These are phyloP conservation scores for Globisporangium mamillatum DNA, from an alignment of 352 stramenopile genomes.

Conservation along the genomic window DNA sequence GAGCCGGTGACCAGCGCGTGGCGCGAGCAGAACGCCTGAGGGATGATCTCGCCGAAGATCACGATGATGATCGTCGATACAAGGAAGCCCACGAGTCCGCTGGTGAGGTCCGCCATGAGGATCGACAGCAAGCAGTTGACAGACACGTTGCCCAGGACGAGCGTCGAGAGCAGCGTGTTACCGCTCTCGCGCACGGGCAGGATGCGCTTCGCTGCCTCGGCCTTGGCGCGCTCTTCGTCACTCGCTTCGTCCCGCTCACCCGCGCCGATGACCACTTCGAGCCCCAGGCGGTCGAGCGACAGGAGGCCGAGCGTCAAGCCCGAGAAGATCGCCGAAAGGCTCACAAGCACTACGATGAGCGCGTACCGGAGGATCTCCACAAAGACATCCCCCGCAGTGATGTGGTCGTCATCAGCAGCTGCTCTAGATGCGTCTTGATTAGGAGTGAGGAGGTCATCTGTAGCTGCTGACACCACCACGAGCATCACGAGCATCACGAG, in stretches of 20 bases:
- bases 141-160: constrained; percentile 96
- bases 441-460: not conserved
- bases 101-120: constrained; percentile 91
- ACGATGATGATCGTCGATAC: constrained; percentile 94
- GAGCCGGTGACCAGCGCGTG: constrained; percentile 85
- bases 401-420: not conserved
- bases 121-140: constrained; percentile 98
- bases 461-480: not conserved
- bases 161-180: constrained; percentile 96
- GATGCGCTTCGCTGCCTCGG: constrained; percentile 64
- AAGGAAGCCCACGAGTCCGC: constrained; percentile 91
- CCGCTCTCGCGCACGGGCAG: constrained; percentile 89
- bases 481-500: not conserved
- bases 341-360: constrained; percentile 58
- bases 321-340: constrained; percentile 92
- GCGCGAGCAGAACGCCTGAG: constrained; percentile 90
- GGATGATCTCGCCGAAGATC: constrained; percentile 94
- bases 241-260: constrained; percentile 79
- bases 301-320: constrained; percentile 96
- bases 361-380: constrained; percentile 40
- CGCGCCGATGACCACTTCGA: constrained; percentile 94
- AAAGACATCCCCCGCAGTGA: constrained; percentile 2
- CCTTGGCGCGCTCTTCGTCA: constrained; percentile 54
- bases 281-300: constrained; percentile 94
- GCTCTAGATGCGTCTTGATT: not conserved